Percentiles rank a stretch among this genome's conserved stretches.
Conservation (phyloP, 306 rosid species). For the Vigna angularis region DNA sequence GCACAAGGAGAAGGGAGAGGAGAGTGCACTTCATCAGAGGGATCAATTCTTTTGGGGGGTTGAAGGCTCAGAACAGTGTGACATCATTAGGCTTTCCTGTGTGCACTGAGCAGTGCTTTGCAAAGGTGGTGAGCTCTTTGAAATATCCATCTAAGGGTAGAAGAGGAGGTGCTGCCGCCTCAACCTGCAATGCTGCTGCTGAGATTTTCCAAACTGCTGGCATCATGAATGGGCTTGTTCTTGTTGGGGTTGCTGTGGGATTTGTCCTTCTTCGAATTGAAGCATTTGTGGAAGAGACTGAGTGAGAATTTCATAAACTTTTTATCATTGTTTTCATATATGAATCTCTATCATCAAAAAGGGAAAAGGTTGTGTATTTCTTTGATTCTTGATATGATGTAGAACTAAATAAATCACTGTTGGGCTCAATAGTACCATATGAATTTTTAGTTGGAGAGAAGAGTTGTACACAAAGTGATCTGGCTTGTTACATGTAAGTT, state of each 20-base stretch:
- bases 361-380: constrained; percentile 33
- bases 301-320: constrained; percentile 44
- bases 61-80: constrained; percentile 69
- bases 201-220: constrained; percentile 88
- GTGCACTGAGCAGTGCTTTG: constrained; percentile 67
- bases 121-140: constrained; percentile 67
- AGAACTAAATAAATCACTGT: constrained; percentile 25
- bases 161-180: constrained; percentile 60
- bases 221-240: constrained; percentile 70
- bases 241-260: constrained; percentile 87
- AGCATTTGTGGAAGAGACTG: constrained; percentile 74
- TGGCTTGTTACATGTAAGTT: constrained; percentile 9
- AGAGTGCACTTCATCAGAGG: constrained; percentile 60
- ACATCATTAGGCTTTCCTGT: constrained; percentile 62
- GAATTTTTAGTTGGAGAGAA: constrained; percentile 33
- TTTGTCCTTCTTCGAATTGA: constrained; percentile 86
- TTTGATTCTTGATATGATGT: constrained; percentile 50
- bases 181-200: constrained; percentile 76
- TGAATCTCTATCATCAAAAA: constrained; percentile 25
- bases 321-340: background rate
- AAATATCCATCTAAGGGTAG: constrained; percentile 53
- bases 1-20: constrained; percentile 43
- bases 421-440: constrained; percentile 15
- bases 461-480: constrained; percentile 33
- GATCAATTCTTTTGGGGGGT: constrained; percentile 63